Evolutionary conservation across 768 basidiomycete species (phyloP).

Genomic region (Macrocybe gigantea): DNA sequence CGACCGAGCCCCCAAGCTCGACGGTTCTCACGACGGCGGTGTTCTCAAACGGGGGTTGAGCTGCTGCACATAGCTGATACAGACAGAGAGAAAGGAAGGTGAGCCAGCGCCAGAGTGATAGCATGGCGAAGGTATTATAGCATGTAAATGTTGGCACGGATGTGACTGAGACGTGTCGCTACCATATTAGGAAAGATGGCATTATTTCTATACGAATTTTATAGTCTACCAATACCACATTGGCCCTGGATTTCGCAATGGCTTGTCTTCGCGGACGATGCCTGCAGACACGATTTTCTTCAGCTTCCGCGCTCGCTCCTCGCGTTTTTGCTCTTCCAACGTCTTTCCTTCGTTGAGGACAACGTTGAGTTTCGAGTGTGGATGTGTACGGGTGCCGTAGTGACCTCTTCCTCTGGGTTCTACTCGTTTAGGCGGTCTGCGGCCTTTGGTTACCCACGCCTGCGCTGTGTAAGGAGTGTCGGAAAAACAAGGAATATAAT

Average conservation of each 20-base stretch:
- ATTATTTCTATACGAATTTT: constrained; percentile 5
- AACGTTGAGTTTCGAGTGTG: constrained; percentile 69
- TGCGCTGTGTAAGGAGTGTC: constrained; percentile 49
- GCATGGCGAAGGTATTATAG: too few relatives aligned
- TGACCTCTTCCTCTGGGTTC: constrained; percentile 85
- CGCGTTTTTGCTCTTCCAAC: constrained; percentile 55
- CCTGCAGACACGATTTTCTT: constrained; percentile 77
- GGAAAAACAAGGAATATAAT: not conserved
- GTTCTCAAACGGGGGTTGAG: constrained; percentile 60
- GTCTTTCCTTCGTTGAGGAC: constrained; percentile 80
- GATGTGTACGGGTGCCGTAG: constrained; percentile 71
- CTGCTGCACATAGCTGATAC: too few relatives aligned
- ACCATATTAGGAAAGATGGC: constrained; percentile 6
- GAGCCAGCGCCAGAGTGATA: too few relatives aligned
- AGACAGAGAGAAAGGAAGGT: too few relatives aligned
- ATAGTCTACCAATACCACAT: constrained; percentile 70
- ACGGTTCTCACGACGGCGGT: constrained; percentile 84
- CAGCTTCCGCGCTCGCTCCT: constrained; percentile 61
- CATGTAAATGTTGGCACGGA: not conserved
- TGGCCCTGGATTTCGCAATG: constrained; percentile 66
- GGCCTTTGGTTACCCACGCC: constrained; percentile 91
- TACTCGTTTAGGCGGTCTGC: constrained; percentile 51
- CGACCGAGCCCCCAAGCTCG: constrained; percentile 85
- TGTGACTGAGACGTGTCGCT: not conserved
- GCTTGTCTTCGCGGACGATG: constrained; percentile 71